Evolutionary conservation across 2,329 filamentous ascomycete genomes (phyloP), one percentile per base, ranked within the genome.

Genomic region (Verticillium tricorpus): DNA sequence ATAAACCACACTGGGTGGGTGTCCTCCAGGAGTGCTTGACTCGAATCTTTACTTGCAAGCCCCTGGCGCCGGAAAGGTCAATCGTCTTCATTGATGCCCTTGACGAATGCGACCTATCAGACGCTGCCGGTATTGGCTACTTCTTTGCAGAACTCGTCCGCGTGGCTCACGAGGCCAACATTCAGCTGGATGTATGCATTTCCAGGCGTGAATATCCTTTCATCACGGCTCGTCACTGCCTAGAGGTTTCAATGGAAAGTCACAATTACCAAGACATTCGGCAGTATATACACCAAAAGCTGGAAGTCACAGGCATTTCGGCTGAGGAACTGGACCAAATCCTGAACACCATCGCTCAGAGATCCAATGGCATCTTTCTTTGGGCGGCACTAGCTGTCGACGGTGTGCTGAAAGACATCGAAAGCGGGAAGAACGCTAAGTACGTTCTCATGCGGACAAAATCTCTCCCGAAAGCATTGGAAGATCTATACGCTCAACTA

Each of bases 71-170:
- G 25, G 3, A 34, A 32, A 57, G 50, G 19, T 54, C 50, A 1
- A 15, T 59, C 7, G 63, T 67, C 14, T 66, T 66, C 50, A 60
- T 67, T 17, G 64, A 67, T 50, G 64, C 60, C 2, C 45, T 67
- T 2, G 66, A 67, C 61, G 64, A 67, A 50, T 66, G 64, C 40
- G 32, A 55, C 28, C 39, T 50, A 15, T 15, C 9, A 19, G 34
- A 28, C 25, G 37, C 52, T 52, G 4, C 34, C 19, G 28, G 19
- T 2, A 9, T 35, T 55, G 39, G 56, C 15, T 57, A 52, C 34
- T 56, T 64, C 61, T 40, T 64, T 15, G 28, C 9, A 52, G 39
- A n/a, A 22, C 35, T 62, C 35, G 55, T 59, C 5, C n/a, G 17
- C 19, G 14, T 22, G 8, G 64, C 65, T 14, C 25, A 39, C 22